Percentiles rank a stretch among this genome's conserved stretches.
Conservation (phyloP, 441 rosid genomes). For the Adansonia gregorii region DNA sequence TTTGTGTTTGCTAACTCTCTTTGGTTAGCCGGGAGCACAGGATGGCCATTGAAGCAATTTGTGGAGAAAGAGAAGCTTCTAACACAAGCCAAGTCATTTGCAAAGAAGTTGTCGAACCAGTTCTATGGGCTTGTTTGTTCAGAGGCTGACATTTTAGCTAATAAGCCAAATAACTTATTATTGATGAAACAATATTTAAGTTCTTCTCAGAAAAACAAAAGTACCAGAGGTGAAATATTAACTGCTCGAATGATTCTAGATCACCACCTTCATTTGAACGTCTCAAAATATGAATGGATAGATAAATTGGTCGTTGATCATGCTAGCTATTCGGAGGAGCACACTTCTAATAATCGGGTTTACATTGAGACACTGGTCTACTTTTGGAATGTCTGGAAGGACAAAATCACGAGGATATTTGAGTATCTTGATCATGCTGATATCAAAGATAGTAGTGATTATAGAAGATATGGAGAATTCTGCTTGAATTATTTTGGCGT, state of each 20-base stretch:
- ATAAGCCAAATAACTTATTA: constrained; percentile 26
- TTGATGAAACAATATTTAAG: constrained; percentile 32
- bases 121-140: constrained; percentile 32
- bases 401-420: constrained; percentile 36
- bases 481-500: constrained; percentile 54
- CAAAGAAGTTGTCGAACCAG: constrained; percentile 28
- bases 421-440: constrained; percentile 32
- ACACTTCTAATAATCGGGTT: constrained; percentile 26
- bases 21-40: constrained; percentile 48
- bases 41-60: constrained; percentile 58
- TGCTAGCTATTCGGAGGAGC: constrained; percentile 27
- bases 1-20: constrained; percentile 49
- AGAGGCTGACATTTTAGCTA: constrained; percentile 42
- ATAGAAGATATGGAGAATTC: constrained; percentile 37
- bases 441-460: constrained; percentile 24
- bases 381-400: constrained; percentile 51
- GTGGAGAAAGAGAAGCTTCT: constrained; percentile 40
- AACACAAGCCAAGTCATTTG: constrained; percentile 41
- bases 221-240: constrained; percentile 45
- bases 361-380: constrained; percentile 39
- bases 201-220: constrained; percentile 37
- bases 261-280: constrained; percentile 34
- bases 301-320: constrained; percentile 36
- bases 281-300: constrained; percentile 38
- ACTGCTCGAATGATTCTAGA: constrained; percentile 51